Evolutionary conservation across 1,284 basidiomycete genomes (phyloP), one percentile per base, ranked within the genome.

Genomic region (Thecaphora thlaspeos): DNA sequence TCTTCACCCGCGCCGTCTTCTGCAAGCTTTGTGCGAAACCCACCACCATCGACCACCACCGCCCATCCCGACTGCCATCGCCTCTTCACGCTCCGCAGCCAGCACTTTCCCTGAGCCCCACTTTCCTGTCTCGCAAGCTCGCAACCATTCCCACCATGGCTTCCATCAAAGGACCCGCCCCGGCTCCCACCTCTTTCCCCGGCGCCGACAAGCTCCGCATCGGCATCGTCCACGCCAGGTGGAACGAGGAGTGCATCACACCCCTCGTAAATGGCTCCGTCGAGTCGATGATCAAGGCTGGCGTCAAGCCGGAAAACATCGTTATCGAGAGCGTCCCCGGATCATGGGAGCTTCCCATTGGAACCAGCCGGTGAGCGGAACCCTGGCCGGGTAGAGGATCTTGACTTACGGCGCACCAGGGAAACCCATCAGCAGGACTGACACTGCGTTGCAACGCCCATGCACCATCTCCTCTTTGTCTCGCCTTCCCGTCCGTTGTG

Each of bases 321-420:
- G 84, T 91, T 52, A 82, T 95, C 48, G 88, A 94, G 81, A 88
- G 86, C 24, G 91, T 98, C 1, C 93, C 94, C 0, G 94, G 94
- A 14, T 73, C 67, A 38, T 76, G 68, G 68, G 73, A 77, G 58
- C 67, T 76, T 43, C 75, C 75, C 1, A 61, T 69, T 18, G 75
- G 66, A 26, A 60, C 61, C 2, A 59, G 58, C 36, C 42, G 55
- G 43, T 63, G 34, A 34, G 59, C 22, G 26, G 26, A 11, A 5
- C 26, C 5, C 5, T 28, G 26, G 26, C 26, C 26, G 11, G 26
- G 26, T 11, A 5, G 26, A 28, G 7, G 26, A 11, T 11, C 26
- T 7, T 28, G n/a, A n/a, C n/a, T n/a, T n/a, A n/a, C n/a, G n/a
- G n/a, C n/a, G n/a, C n/a, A n/a, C n/a, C n/a, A n/a, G n/a, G n/a